These are phyloP conservation scores for Monosporascus sp. DNA, from an alignment of 2,329 filamentous ascomycete genomes.

Conservation along the genomic window DNA sequence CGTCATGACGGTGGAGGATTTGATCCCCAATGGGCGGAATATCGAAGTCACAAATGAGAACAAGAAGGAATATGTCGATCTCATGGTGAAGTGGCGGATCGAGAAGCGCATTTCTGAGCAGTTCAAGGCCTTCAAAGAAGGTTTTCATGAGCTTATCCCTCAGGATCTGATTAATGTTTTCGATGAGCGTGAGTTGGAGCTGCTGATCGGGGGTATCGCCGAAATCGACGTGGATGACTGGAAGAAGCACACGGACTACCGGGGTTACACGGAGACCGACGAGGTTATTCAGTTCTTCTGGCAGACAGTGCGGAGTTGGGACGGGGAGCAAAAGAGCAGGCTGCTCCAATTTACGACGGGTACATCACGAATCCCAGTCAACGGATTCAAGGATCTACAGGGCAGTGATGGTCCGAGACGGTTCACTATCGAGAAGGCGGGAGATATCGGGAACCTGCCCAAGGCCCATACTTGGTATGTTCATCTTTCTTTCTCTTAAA, in stretches of 20 bases:
- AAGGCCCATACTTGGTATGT: constrained; percentile 97
- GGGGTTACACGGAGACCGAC: constrained; percentile 95
- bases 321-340: constrained; percentile 96
- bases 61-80: constrained; percentile 96
- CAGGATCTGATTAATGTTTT: constrained; percentile 97
- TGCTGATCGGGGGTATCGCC: constrained; percentile 97
- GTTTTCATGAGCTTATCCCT: constrained; percentile 96
- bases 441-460: constrained; percentile 81
- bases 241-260: constrained; percentile 99
- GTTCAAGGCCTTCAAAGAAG: constrained; percentile 95
- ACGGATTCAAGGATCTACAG: constrained; percentile 98
- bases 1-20: constrained; percentile 86
- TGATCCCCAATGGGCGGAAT: constrained; percentile 83
- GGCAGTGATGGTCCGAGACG: constrained; percentile 90
- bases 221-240: constrained; percentile 99
- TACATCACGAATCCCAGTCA: constrained; percentile 95
- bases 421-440: constrained; percentile 97
- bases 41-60: constrained; percentile 98
- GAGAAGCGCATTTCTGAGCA: constrained; percentile 98
- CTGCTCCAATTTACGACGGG: constrained; percentile 95
- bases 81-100: constrained; percentile 99
- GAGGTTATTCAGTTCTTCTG: constrained; percentile 98
- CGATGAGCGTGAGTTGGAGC: constrained; percentile 92
- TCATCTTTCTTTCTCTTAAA: neutral
- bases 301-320: constrained; percentile 95